A percentile compares a stretch with the other conserved stretches of the same genome.
Conservation (phyloP, 1,284 basidiomycete genomes). For the Microbotryum intermedium region DNA sequence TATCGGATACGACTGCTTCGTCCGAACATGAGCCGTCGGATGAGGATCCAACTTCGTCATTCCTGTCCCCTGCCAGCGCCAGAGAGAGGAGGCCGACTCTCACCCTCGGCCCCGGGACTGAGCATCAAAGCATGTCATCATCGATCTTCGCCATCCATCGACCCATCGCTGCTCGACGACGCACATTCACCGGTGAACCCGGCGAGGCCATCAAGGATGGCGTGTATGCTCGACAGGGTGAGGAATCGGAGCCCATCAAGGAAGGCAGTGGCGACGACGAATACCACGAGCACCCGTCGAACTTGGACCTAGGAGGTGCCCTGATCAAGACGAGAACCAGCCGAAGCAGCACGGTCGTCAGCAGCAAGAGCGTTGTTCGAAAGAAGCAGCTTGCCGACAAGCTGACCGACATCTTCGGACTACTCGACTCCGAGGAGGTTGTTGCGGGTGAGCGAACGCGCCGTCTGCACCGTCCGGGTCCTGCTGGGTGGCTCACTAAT, state of each 20-base stretch:
- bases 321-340: constrained; percentile 18
- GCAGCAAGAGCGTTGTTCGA: constrained; percentile 60
- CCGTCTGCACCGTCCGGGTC: constrained; percentile 25
- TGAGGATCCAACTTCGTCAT: constrained; percentile 1
- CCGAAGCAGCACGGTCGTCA: constrained; percentile 48
- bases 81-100: neutral
- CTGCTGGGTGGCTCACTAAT: constrained; percentile 76
- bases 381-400: constrained; percentile 68
- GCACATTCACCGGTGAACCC: constrained; percentile 18
- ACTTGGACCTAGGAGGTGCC: too few species aligned
- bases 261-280: constrained; percentile 46
- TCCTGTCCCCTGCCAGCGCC: neutral
- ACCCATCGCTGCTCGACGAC: constrained; percentile 50
- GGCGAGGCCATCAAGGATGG: constrained; percentile 1
- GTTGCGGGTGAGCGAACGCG: constrained; percentile 53
- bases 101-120: neutral
- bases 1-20: neutral
- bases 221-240: constrained; percentile 8
- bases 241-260: constrained; percentile 45
- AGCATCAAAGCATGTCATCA: constrained; percentile 48
- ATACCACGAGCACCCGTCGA: too few species aligned
- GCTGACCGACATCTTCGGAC: constrained; percentile 71
- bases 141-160: constrained; percentile 78
- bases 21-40: neutral
- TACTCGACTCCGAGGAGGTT: constrained; percentile 70